These are phyloP conservation scores for Lipomyces mesembrius DNA, from an alignment of 805 yeast genomes.

Conservation along the genomic window DNA sequence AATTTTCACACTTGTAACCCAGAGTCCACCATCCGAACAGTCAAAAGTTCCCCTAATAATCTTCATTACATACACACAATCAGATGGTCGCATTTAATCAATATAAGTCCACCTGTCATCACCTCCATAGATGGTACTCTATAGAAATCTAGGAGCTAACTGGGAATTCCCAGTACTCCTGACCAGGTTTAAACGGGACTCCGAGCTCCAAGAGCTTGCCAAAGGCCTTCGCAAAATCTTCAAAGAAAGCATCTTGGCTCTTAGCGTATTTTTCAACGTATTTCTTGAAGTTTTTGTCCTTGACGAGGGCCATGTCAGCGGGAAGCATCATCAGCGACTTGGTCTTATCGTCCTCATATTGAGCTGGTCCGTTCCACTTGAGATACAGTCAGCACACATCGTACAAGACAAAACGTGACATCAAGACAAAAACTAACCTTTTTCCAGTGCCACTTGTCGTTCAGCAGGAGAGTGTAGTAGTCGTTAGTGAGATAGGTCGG, in stretches of 20 bases:
- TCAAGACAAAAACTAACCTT: conserved; percentile 40
- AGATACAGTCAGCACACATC: conserved; percentile 43
- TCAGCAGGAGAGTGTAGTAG: conserved; percentile 60
- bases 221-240: conserved; percentile 68
- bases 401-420: neutral
- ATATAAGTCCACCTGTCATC: neutral
- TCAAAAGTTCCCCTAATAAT: neutral
- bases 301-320: conserved; percentile 69
- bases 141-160: conserved; percentile 17
- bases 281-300: conserved; percentile 59
- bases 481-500: conserved; percentile 74
- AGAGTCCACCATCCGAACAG: neutral
- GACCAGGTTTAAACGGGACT: conserved; percentile 59
- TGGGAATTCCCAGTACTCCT: conserved; percentile 36
- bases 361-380: conserved; percentile 50
- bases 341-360: conserved; percentile 60
- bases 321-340: conserved; percentile 76
- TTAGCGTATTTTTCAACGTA: conserved; percentile 71
- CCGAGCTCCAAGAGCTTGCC: conserved; percentile 77
- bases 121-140: neutral
- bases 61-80: neutral
- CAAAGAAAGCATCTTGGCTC: conserved; percentile 64
- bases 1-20: no score
- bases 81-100: neutral
- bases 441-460: conserved; percentile 59